These are phyloP conservation scores for Fusarium buxicola DNA, from an alignment of 2,329 filamentous ascomycete genomes.

Conservation along the genomic window DNA sequence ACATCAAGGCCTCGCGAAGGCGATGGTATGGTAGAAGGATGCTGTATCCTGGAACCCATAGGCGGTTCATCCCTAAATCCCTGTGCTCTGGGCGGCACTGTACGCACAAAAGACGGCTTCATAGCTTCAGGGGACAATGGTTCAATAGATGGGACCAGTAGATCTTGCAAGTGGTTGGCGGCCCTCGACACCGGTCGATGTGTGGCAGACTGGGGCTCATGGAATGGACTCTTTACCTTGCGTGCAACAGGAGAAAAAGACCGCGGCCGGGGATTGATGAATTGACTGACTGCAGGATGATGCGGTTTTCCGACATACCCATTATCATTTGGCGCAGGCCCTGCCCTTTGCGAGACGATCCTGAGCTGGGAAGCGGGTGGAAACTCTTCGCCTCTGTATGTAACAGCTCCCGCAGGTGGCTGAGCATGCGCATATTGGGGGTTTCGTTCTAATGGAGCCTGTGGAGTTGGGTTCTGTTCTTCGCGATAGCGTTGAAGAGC, in stretches of 20 bases:
- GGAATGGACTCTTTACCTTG: slow-evolving; percentile 45
- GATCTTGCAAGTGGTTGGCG: slow-evolving; percentile 51
- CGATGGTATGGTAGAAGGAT: slow-evolving; percentile 36
- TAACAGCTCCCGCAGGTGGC: slow-evolving; percentile 11
- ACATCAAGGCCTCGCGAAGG: slow-evolving; percentile 29
- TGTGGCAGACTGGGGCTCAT: slow-evolving; percentile 35
- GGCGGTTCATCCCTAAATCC: slow-evolving; percentile 37
- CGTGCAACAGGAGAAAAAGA: slow-evolving; percentile 38
- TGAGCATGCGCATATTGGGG: slow-evolving; percentile 25
- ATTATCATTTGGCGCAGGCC: slow-evolving; percentile 43
- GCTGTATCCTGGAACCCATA: slow-evolving; percentile 34
- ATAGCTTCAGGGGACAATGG: slow-evolving; percentile 53
- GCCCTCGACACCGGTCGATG: slow-evolving; percentile 34
- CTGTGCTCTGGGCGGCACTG: slow-evolving; percentile 47
- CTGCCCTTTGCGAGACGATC: slow-evolving; percentile 32
- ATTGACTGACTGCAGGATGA: slow-evolving; percentile 32
- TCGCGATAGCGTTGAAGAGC: slow-evolving; percentile 49
- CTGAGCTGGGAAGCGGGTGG: slow-evolving; percentile 36
- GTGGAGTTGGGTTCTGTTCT: slow-evolving; percentile 16
- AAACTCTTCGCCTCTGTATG: slow-evolving; percentile 28
- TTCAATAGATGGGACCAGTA: slow-evolving; percentile 61
- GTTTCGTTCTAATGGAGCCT: slow-evolving; percentile 23
- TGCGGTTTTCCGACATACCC: slow-evolving; percentile 45
- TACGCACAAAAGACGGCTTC: slow-evolving; percentile 52
- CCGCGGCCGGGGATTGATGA: slow-evolving; percentile 28